A percentile compares a stretch with the other conserved stretches of the same genome.
Conservation (phyloP, 2,329 filamentous ascomycete species). For the Camillea tinctor region DNA sequence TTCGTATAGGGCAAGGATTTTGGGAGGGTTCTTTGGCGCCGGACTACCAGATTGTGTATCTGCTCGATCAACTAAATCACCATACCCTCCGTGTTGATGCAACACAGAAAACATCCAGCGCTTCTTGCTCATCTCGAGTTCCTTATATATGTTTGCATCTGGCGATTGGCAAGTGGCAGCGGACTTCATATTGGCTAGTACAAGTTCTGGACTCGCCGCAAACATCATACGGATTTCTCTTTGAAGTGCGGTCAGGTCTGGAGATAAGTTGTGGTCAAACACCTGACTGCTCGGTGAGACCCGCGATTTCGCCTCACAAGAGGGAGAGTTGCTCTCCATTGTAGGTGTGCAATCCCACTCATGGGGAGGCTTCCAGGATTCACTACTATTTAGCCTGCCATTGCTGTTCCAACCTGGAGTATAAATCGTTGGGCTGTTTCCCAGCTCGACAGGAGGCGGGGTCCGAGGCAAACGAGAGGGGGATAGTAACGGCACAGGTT, state of each 20-base stretch:
- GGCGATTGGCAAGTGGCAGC: constrained; percentile 44
- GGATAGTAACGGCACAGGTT: constrained; percentile 18
- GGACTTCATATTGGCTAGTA: constrained; percentile 55
- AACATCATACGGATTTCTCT: constrained; percentile 56
- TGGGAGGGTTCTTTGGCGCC: constrained; percentile 25
- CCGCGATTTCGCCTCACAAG: constrained; percentile 22
- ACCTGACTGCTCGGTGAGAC: constrained; percentile 20
- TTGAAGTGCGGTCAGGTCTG: constrained; percentile 43
- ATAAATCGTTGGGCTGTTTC: constrained; percentile 20
- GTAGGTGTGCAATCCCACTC: constrained; percentile 40
- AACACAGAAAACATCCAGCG: constrained; percentile 62
- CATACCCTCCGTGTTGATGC: constrained; percentile 42
- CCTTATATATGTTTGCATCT: constrained; percentile 48
- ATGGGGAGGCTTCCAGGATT: constrained; percentile 46
- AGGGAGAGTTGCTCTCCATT: constrained; percentile 19
- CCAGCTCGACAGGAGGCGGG: constrained; percentile 19
- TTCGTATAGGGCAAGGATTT: constrained; percentile 51
- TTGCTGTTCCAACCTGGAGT: constrained; percentile 21
- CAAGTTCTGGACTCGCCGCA: constrained; percentile 47
- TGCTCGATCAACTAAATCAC: constrained; percentile 17
- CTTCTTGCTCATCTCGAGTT: constrained; percentile 55
- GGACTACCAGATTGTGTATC: constrained; percentile 12
- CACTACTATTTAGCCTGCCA: constrained; percentile 35
- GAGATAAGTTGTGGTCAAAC: constrained; percentile 25
- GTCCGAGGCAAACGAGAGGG: constrained; percentile 24